A percentile compares a stretch with the other conserved stretches of the same genome.
phyloP scores from a whole-genome alignment of 257 asterid species.

The Cruciata laevipes region DNA sequence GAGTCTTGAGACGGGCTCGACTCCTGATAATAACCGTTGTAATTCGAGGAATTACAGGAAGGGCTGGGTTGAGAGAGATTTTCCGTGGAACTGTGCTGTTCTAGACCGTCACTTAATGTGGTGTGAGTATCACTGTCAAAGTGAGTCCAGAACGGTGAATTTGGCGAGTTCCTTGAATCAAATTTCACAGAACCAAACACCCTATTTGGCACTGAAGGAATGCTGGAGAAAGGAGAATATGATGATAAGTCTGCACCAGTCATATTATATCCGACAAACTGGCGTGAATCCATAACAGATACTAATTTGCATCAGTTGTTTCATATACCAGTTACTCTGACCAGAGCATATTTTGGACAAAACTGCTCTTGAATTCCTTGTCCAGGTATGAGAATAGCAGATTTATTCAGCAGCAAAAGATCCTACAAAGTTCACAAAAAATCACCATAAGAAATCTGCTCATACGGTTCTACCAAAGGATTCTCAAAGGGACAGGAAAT shows the following conservation, averaged over 20 bases:
- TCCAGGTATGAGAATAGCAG: neutral
- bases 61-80: slow-evolving; percentile 42
- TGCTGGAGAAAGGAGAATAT: slow-evolving; percentile 31
- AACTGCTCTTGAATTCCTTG: neutral
- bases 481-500: neutral
- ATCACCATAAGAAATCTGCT: neutral
- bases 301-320: slow-evolving; percentile 18
- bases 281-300: slow-evolving; percentile 33
- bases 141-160: slow-evolving; percentile 55
- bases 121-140: slow-evolving; percentile 41
- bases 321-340: slow-evolving; percentile 12
- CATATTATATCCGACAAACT: slow-evolving; percentile 20
- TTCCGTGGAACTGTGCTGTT: slow-evolving; percentile 51
- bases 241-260: slow-evolving; percentile 26
- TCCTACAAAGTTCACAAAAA: slow-evolving; percentile 13
- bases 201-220: slow-evolving; percentile 43
- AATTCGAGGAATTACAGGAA: slow-evolving; percentile 55
- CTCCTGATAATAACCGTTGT: slow-evolving; percentile 32
- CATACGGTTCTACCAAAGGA: neutral
- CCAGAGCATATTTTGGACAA: neutral
- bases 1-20: slow-evolving; percentile 28
- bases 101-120: slow-evolving; percentile 40
- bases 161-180: slow-evolving; percentile 60
- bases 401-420: neutral
- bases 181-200: slow-evolving; percentile 45